These are phyloP conservation scores for Vaccinium vitisidaea DNA, from an alignment of 148 eudicot genomes.

Conservation along the genomic window DNA sequence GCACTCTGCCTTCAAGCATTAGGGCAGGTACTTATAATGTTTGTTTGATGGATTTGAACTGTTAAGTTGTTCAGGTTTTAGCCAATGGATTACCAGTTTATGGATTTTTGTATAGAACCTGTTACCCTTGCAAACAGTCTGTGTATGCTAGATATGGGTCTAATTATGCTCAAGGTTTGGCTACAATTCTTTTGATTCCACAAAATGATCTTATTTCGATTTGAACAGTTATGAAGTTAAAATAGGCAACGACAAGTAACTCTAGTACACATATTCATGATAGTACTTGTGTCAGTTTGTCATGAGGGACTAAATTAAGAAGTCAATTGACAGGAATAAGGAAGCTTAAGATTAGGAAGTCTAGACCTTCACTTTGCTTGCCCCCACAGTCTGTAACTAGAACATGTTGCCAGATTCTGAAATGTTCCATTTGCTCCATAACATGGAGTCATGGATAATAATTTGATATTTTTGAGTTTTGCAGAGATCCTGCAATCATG, in stretches of 20 bases:
- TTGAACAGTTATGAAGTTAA: not conserved
- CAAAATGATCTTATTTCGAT: not conserved
- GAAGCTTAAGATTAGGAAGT: not conserved
- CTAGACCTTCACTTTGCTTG: not conserved
- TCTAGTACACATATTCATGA: not conserved
- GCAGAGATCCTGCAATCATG: not conserved
- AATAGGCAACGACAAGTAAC: not conserved
- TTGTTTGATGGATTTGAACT: slow-evolving; percentile 5
- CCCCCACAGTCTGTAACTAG: not conserved
- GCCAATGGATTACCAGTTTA: not conserved
- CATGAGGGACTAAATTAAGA: not conserved
- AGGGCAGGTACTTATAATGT: slow-evolving; percentile 66
- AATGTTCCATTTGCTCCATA: not conserved
- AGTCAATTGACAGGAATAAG: not conserved
- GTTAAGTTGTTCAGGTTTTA: slow-evolving; percentile 14
- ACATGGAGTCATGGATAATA: not conserved
- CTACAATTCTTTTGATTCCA: not conserved
- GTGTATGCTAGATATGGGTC: not conserved
- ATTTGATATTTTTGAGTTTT: not conserved
- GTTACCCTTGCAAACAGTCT: not conserved
- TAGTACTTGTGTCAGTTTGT: not conserved
- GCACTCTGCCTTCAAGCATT: slow-evolving; percentile 93
- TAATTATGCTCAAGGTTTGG: not conserved
- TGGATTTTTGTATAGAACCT: not conserved
- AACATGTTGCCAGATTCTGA: not conserved